These are phyloP conservation scores for Tubosaeta sp. DNA, from an alignment of 768 basidiomycete genomes.

Conservation along the genomic window DNA sequence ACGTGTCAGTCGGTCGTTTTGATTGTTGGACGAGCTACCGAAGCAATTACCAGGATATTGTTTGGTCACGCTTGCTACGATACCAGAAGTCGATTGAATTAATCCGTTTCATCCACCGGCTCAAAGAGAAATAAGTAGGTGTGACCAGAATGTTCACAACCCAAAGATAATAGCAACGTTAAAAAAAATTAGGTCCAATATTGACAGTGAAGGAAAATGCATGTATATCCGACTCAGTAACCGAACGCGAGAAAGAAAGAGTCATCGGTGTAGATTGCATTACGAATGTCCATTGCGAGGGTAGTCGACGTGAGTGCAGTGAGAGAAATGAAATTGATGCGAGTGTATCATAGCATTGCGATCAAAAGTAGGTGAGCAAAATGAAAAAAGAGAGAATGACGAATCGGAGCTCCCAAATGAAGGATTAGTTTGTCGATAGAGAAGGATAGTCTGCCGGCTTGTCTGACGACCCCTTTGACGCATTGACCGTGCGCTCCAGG, in stretches of 20 bases:
- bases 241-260: conserved; percentile 16
- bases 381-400: conserved; percentile 2
- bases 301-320: conserved; percentile 31
- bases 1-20: conserved; percentile 21
- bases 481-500: conserved; percentile 46
- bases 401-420: conserved; percentile 7
- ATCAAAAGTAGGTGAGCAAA: conserved; percentile 17
- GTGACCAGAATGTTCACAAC: not conserved
- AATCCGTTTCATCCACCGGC: not conserved
- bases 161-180: conserved; percentile 15
- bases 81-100: not conserved
- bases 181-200: conserved; percentile 20
- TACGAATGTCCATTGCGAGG: conserved; percentile 36
- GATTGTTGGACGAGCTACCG: conserved; percentile 10
- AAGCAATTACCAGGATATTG: not conserved
- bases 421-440: conserved; percentile 19
- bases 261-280: conserved; percentile 28
- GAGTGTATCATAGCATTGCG: conserved; percentile 36
- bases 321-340: conserved; percentile 27
- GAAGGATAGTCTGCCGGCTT: conserved; percentile 30
- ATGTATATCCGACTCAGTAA: conserved; percentile 26
- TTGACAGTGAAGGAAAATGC: conserved; percentile 27
- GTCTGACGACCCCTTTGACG: conserved; percentile 21
- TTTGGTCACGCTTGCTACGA: conserved; percentile 27
- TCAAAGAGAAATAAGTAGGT: not conserved